phyloP scores from a whole-genome alignment of 2,329 filamentous ascomycete genomes.

The Ceratocystis variospora region DNA sequence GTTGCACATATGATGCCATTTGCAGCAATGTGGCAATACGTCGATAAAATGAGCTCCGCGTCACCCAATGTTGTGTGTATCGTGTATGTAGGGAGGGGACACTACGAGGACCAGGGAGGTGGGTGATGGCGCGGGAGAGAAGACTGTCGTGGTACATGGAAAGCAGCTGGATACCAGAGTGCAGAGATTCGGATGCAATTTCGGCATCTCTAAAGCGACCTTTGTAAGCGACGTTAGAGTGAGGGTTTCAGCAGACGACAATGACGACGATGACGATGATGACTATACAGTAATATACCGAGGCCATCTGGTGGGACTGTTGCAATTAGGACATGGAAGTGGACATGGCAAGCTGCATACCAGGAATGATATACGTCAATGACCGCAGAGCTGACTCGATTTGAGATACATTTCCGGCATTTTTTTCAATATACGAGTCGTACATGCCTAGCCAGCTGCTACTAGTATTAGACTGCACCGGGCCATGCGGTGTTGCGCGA shows the following conservation, averaged over 20 bases:
- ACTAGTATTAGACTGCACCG: not conserved
- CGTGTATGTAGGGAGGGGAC: constrained; percentile 45
- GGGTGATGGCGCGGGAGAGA: constrained; percentile 51
- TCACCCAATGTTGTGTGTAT: constrained; percentile 54
- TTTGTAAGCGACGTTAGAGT: constrained; percentile 24
- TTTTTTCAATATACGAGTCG: constrained; percentile 85
- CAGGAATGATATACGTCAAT: constrained; percentile 89
- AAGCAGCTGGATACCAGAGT: constrained; percentile 77
- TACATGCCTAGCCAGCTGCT: constrained; percentile 54
- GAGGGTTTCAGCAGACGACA: not conserved
- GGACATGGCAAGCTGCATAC: constrained; percentile 28
- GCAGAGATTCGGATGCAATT: constrained; percentile 82
- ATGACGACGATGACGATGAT: not conserved
- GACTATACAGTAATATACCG: not conserved
- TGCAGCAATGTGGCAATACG: constrained; percentile 71
- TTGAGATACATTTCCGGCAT: constrained; percentile 82
- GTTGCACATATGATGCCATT: constrained; percentile 85
- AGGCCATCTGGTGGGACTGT: not conserved
- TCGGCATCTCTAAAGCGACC: constrained; percentile 83
- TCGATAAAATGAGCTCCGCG: constrained; percentile 56
- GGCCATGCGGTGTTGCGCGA: not conserved
- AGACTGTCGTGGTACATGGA: constrained; percentile 87
- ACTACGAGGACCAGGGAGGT: constrained; percentile 24
- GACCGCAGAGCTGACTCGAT: constrained; percentile 88
- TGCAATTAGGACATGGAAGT: constrained; percentile 19